Conservation (phyloP, 129 eudicot genomes). For the Chrysanthemum makinoi region DNA sequence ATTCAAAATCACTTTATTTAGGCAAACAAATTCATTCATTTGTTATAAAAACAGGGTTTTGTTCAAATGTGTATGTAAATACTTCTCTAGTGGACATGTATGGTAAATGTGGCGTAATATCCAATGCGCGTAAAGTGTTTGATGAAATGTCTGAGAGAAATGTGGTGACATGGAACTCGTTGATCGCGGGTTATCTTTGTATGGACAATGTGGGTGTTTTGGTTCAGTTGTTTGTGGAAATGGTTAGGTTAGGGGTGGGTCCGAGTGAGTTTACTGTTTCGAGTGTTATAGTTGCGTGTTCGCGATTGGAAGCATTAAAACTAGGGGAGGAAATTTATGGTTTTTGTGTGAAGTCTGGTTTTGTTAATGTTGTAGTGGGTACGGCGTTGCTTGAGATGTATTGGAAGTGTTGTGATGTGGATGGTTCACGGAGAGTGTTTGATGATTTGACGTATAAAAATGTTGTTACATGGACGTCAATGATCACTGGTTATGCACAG, state of each 20-base stretch:
- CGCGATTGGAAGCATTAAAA: constrained; percentile 27
- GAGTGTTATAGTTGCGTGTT: constrained; percentile 44
- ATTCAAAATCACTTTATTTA: constrained; percentile 29
- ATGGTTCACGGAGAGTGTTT: constrained; percentile 46
- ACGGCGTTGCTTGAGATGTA: constrained; percentile 62
- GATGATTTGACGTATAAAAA: constrained; percentile 43
- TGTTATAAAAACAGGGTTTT: constrained; percentile 44
- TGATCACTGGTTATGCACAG: constrained; percentile 49
- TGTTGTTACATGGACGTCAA: constrained; percentile 50
- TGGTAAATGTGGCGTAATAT: constrained; percentile 42
- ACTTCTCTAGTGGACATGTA: constrained; percentile 55
- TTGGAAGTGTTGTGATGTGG: constrained; percentile 42
- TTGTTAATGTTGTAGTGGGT: constrained; percentile 32
- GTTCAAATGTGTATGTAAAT: constrained; percentile 41
- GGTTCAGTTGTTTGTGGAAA: constrained; percentile 30
- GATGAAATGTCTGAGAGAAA: constrained; percentile 60
- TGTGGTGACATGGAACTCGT: constrained; percentile 60
- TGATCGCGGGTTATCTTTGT: constrained; percentile 50
- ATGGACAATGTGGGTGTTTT: constrained; percentile 15
- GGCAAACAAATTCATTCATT: constrained; percentile 56
- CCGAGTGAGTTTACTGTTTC: constrained; percentile 42
- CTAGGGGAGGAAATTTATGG: constrained; percentile 55
- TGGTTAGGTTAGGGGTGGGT: constrained; percentile 37
- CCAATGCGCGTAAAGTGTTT: constrained; percentile 40
- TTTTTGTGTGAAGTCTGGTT: constrained; percentile 42